Evolutionary conservation across 345 rosid genomes (phyloP).

Genomic region (Noccaea bulbosa): DNA sequence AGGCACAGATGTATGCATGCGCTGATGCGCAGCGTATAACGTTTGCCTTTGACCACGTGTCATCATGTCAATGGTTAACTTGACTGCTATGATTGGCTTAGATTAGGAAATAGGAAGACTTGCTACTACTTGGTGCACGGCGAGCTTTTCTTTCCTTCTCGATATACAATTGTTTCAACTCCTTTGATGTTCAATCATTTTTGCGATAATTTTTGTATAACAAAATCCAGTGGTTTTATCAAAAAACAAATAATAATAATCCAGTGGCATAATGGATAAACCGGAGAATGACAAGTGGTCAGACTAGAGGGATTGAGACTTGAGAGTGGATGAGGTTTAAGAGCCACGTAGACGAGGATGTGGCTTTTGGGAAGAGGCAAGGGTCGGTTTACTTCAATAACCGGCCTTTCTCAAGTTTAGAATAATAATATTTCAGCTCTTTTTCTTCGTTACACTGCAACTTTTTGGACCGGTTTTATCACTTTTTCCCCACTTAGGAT

Average conservation of each 20-base stretch:
- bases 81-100: no score
- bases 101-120: no score
- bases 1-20: background rate
- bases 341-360: slow-evolving; percentile 35
- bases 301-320: slow-evolving; percentile 37
- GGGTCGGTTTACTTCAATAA: slow-evolving; percentile 43
- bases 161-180: background rate
- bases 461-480: slow-evolving; percentile 16
- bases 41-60: no score
- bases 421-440: slow-evolving; percentile 16
- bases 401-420: slow-evolving; percentile 38
- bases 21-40: no score
- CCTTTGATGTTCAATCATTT: background rate
- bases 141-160: slow-evolving; percentile 1
- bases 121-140: background rate
- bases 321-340: slow-evolving; percentile 34
- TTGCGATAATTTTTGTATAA: background rate
- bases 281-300: slow-evolving; percentile 19
- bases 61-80: no score
- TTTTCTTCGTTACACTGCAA: slow-evolving; percentile 22
- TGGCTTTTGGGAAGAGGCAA: slow-evolving; percentile 46
- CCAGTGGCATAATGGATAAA: slow-evolving; percentile 36
- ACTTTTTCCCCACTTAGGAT: slow-evolving; percentile 41
- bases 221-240: no score
- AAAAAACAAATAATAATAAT: no score